Percentiles rank a stretch among this genome's conserved stretches.
phyloP scores from a whole-genome alignment of 495 filamentous ascomycete species.

The Daldinia concentrica region DNA sequence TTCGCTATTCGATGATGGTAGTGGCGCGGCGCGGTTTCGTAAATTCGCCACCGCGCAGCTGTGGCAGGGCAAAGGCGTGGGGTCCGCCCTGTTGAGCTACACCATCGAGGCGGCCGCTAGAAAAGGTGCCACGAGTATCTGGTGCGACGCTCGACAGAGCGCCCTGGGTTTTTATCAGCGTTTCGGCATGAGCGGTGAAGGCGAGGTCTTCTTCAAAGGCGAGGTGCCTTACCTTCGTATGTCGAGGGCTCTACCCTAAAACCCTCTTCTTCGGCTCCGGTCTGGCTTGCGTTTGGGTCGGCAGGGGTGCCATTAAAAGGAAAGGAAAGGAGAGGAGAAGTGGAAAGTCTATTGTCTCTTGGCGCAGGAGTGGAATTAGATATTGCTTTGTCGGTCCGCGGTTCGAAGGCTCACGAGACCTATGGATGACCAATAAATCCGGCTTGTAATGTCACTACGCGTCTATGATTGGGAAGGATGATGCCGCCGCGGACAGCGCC shows the following conservation, averaged over 20 bases:
- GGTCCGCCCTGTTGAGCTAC: slow-evolving; percentile 30
- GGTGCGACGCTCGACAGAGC: slow-evolving; percentile 41
- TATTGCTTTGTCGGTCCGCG: slow-evolving; percentile 12
- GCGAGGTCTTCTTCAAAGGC: slow-evolving; percentile 33
- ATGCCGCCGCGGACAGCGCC: slow-evolving; percentile 34
- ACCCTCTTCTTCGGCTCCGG: background rate
- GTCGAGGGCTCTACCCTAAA: slow-evolving; percentile 30
- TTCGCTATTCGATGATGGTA: slow-evolving; percentile 34
- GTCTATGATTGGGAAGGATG: slow-evolving; percentile 38
- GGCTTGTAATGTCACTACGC: slow-evolving; percentile 1
- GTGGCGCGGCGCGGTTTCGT: slow-evolving; percentile 37
- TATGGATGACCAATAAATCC: slow-evolving; percentile 24
- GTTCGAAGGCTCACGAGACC: slow-evolving; percentile 16
- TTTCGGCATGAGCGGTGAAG: slow-evolving; percentile 39
- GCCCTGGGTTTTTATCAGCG: slow-evolving; percentile 37
- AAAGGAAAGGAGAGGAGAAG: background rate
- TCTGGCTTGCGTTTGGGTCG: slow-evolving; percentile 5
- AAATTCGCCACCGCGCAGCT: slow-evolving; percentile 39
- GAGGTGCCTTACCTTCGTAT: slow-evolving; percentile 40
- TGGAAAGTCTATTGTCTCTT: background rate
- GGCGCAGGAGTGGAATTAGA: slow-evolving; percentile 34
- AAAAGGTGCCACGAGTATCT: slow-evolving; percentile 37
- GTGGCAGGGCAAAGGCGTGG: slow-evolving; percentile 40
- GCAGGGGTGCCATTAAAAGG: slow-evolving; percentile 19
- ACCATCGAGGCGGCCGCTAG: slow-evolving; percentile 34